Percentiles rank a stretch among this genome's conserved stretches.
Conservation (phyloP, 495 filamentous ascomycete species). For the Neurospora sp. region DNA sequence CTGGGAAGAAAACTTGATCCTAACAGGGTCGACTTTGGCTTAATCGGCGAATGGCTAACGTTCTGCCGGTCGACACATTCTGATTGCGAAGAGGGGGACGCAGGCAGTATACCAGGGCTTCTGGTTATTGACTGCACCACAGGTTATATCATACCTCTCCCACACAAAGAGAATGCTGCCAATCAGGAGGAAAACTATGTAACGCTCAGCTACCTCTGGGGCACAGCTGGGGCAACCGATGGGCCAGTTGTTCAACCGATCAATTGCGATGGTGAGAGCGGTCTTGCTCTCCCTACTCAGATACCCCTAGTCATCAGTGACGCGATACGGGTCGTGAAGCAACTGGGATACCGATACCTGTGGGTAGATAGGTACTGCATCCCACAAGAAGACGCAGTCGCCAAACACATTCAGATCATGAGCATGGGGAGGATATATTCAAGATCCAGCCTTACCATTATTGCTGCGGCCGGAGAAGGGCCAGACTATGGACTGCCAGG, state of each 20-base stretch:
- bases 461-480: slow-evolving; percentile 21
- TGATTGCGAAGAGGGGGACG: background rate
- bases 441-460: slow-evolving; percentile 19
- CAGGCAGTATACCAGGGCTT: background rate
- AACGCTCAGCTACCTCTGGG: background rate
- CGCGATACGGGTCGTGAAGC: background rate
- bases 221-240: background rate
- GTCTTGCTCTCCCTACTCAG: background rate
- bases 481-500: slow-evolving; percentile 21
- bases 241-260: background rate
- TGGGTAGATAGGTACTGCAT: slow-evolving; percentile 21
- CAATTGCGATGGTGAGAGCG: background rate
- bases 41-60: background rate
- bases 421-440: slow-evolving; percentile 29
- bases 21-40: background rate
- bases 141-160: background rate
- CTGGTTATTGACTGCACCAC: background rate
- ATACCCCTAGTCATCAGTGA: background rate
- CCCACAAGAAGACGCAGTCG: slow-evolving; percentile 6
- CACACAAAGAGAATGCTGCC: background rate
- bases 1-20: background rate
- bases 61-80: background rate
- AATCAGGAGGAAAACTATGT: background rate
- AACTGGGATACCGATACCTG: slow-evolving; percentile 9
- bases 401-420: slow-evolving; percentile 21